Evolutionary conservation across 2,329 filamentous ascomycete species (phyloP).

Genomic region (Fusarium robinianum): DNA sequence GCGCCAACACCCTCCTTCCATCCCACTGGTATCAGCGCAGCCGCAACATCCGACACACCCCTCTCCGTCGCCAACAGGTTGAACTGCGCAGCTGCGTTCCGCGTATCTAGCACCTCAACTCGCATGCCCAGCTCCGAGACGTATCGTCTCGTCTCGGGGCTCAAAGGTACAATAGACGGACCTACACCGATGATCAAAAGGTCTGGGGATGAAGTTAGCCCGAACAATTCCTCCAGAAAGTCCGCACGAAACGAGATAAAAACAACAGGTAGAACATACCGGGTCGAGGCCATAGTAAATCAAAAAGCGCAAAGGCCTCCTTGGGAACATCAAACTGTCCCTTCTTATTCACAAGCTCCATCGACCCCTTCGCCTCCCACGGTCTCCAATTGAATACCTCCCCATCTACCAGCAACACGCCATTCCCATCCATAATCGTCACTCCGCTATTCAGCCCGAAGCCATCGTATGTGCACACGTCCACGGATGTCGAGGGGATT

Average conservation of each 20-base stretch:
- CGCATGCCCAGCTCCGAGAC: constrained; percentile 81
- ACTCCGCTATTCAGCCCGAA: constrained; percentile 86
- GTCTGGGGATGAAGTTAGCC: constrained; percentile 57
- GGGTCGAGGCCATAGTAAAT: constrained; percentile 83
- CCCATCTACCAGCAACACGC: constrained; percentile 78
- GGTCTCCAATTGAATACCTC: constrained; percentile 90
- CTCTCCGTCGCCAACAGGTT: constrained; percentile 95
- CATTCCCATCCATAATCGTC: constrained; percentile 69
- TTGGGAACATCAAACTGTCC: constrained; percentile 79
- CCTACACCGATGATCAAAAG: constrained; percentile 89
- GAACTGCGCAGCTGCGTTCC: constrained; percentile 92
- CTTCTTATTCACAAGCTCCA: constrained; percentile 69
- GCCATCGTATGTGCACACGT: constrained; percentile 79
- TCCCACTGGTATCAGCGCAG: constrained; percentile 83
- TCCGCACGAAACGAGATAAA: neutral
- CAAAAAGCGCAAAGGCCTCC: constrained; percentile 74
- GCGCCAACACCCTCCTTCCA: constrained; percentile 68
- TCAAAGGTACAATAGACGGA: constrained; percentile 73
- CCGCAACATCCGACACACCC: constrained; percentile 82
- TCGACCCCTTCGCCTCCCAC: constrained; percentile 61
- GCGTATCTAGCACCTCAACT: constrained; percentile 87
- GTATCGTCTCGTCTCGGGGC: constrained; percentile 70
- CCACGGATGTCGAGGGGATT: constrained; percentile 78
- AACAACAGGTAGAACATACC: constrained; percentile 46
- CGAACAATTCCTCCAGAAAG: neutral